A percentile compares a stretch with the other conserved stretches of the same genome.
phyloP scores from a whole-genome alignment of 441 rosid genomes.

The Dalechampia spathulata region DNA sequence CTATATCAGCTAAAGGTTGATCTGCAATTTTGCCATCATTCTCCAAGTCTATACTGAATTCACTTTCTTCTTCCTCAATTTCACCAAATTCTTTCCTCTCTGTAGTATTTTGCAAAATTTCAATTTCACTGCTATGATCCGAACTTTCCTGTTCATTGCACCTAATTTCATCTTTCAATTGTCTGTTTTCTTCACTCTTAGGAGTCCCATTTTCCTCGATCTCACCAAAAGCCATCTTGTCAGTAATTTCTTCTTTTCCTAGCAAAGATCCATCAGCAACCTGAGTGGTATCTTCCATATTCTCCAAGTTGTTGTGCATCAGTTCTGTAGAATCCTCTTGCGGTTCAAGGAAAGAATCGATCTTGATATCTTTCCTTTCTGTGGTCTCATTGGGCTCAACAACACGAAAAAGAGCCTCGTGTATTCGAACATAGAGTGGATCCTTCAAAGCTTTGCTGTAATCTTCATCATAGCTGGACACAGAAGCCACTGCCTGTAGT shows the following conservation, averaged over 20 bases:
- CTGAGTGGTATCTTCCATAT: slow-evolving; percentile 18
- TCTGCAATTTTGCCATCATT: slow-evolving; percentile 14
- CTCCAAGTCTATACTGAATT: slow-evolving; percentile 13
- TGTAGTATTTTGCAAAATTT: slow-evolving; percentile 11
- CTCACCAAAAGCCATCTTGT: slow-evolving; percentile 34
- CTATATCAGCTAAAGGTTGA: slow-evolving; percentile 12
- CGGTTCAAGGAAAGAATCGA: slow-evolving; percentile 11
- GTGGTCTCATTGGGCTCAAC: slow-evolving; percentile 20
- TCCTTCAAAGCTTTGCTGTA: slow-evolving; percentile 50
- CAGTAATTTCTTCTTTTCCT: slow-evolving; percentile 7
- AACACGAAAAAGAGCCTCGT: slow-evolving; percentile 42
- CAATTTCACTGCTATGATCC: slow-evolving; percentile 11
- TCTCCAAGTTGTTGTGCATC: background rate
- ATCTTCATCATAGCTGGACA: slow-evolving; percentile 46
- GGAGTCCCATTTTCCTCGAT: slow-evolving; percentile 54
- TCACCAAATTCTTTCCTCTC: slow-evolving; percentile 34
- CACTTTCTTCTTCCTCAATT: slow-evolving; percentile 56
- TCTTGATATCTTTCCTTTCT: slow-evolving; percentile 16
- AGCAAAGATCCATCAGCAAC: slow-evolving; percentile 14
- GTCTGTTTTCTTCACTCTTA: slow-evolving; percentile 15
- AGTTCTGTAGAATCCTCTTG: slow-evolving; percentile 23
- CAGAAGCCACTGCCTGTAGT: slow-evolving; percentile 60
- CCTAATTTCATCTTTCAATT: slow-evolving; percentile 11
- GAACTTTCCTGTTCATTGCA: slow-evolving; percentile 16
- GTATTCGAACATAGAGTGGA: slow-evolving; percentile 53